Base-by-base conservation (phyloP, 352 stramenopile species). In the Elongisporangium anandrum region DNA sequence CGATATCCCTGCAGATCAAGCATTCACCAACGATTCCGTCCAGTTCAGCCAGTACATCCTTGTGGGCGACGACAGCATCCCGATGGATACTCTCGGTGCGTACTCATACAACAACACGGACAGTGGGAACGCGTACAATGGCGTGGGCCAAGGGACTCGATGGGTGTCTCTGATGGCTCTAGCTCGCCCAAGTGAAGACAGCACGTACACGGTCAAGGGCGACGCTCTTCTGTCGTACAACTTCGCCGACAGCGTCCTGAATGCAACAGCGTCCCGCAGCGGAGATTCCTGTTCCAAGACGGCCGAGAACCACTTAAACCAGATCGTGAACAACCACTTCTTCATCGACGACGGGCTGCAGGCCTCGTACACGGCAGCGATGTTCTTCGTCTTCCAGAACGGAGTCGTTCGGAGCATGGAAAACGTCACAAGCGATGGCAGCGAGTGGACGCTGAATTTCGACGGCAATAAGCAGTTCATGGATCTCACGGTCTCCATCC, bases 351-450 rank as follows among this genome's bases (percentile, higher is more conserved):
- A 52, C 22, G 73, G 75, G 1, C 20, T 85, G 19, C 77, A 87
- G 47, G 70, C 79, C 19, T 61, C 65, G 17, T 87, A 85, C 63
- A 83, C 77, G 0, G 60, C 72, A 0, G 75, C 67, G 7, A 57
- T 85, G n/a, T 83, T 80, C 58, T 79, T 85, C 59, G 59, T 85
- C 5, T 83, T 85, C 54, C 77, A 87, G 60, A 73, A 83, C 45
- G 75, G 68, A 1, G 75, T 68, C 4, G 41, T 81, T 20, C 67
- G 66, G 24, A 7, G 7, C 7, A 34, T 34, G 15, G 62, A 77
- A 34, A 34, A 34, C 24, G 7, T 34, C 24, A 34, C 24, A 3
- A 34, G 24, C 4, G 7, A 34, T 7, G 24, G 24, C 4, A 7
- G 7, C 3, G 3, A 3, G 24, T 34, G 24, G 24, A 34, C 24